These are phyloP conservation scores for Alisma plantagoaquatica DNA, from an alignment of 106 monocot genomes.

Conservation along the genomic window DNA sequence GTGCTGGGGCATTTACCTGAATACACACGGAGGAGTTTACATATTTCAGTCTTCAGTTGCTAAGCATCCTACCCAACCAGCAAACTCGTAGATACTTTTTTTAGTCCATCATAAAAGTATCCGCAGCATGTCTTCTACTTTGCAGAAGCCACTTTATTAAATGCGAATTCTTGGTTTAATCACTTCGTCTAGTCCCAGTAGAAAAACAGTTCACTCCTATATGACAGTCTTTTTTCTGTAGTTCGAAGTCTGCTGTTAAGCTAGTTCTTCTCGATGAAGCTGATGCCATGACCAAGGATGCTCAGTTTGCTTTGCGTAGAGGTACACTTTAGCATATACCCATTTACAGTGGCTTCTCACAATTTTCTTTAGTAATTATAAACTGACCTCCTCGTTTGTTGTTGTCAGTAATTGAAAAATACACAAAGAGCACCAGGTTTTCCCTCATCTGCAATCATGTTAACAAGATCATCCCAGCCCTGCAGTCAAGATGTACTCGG, in stretches of 20 bases:
- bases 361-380: not conserved
- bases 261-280: slow-evolving; percentile 93
- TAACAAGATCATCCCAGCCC: slow-evolving; percentile 96
- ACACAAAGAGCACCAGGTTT: slow-evolving; percentile 95
- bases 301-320: slow-evolving; percentile 95
- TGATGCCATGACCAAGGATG: slow-evolving; percentile 99
- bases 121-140: no score
- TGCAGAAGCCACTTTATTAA: no score
- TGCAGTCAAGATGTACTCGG: slow-evolving; percentile 95
- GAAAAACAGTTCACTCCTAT: no score
- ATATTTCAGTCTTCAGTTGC: no score
- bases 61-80: no score
- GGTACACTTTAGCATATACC: slow-evolving; percentile 34
- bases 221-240: slow-evolving; percentile 25
- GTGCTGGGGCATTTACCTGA: no score
- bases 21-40: no score
- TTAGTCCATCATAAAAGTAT: no score
- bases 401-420: slow-evolving; percentile 77
- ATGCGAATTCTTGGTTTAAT: no score
- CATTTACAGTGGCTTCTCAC: not conserved
- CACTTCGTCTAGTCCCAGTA: no score
- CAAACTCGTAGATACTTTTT: no score
- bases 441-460: slow-evolving; percentile 97
- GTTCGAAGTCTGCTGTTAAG: slow-evolving; percentile 66
- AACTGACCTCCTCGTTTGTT: not conserved